Base-by-base conservation (phyloP, 129 eudicot species). In the Erigeron canadensis region DNA sequence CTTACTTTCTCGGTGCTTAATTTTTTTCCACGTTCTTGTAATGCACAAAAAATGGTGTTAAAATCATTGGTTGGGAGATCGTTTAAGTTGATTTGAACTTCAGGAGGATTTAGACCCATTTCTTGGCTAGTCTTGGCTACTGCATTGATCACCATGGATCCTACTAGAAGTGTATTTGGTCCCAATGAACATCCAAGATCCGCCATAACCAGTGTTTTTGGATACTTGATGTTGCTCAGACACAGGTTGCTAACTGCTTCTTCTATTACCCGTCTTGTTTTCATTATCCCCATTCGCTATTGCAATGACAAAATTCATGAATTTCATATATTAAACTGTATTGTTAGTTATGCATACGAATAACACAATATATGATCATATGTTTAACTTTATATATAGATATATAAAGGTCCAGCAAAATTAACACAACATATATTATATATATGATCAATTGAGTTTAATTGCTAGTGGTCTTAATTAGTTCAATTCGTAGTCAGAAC, bases 21-120 rank as follows among this genome's bases (percentile, higher is more conserved):
- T 17, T 76, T 72, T 40, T 55, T 73, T n/a, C 81, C 78, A 10
- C 86, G 78, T 6, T 47, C 22, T 5, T 85, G 85, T 75, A 87
- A 39, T 46, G 80, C 74, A 46, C 40, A 39, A 74, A 91, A 91
- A 63, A 88, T 80, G 71, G 82, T 57, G 74, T 91, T 87, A 69
- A 91, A 91, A 74, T 91, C 97, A 56, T 82, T 91, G n/a, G 88
- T 80, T 0, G 95, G 97, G n/a, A 91, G 90, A 63, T 91, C 93
- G 48, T 88, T 91, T 10, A 91, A 74, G 72, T 56, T 75, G 28
- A 91, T 82, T 44, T 82, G 84, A 68, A 85, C 77, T 60, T 91
- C 87, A 8, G 89, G 89, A 18, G 85, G 63, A 34, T 68, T 43
- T 54, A 8, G 56, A 22, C 87, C 86, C 5, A 61, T 44, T 63